Conservation (phyloP, 2,329 filamentous ascomycete genomes). For the Paecilomyces formosus region DNA sequence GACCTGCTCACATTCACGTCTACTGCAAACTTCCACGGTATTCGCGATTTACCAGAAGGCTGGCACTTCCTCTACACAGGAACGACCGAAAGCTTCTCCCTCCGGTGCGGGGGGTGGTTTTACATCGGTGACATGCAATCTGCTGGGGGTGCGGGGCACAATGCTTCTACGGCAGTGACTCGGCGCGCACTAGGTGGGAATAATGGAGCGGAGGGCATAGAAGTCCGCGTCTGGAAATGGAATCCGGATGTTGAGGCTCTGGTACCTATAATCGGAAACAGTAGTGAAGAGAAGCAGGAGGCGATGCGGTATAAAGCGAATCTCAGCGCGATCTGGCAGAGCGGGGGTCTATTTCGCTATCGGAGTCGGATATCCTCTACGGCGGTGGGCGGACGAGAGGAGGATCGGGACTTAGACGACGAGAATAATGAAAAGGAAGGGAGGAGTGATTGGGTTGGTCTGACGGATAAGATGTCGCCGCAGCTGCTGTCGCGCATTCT, state of each 20-base stretch:
- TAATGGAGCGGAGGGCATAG: slow-evolving; percentile 17
- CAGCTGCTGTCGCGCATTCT: slow-evolving; percentile 45
- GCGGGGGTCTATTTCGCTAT: slow-evolving; percentile 37
- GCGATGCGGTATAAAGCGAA: slow-evolving; percentile 48
- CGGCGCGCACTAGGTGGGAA: slow-evolving; percentile 1
- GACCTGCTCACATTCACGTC: slow-evolving; percentile 56
- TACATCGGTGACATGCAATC: slow-evolving; percentile 35
- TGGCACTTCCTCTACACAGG: slow-evolving; percentile 57
- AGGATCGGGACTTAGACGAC: slow-evolving; percentile 13
- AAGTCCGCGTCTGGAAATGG: slow-evolving; percentile 53
- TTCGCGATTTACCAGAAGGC: slow-evolving; percentile 51
- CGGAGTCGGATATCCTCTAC: slow-evolving; percentile 36
- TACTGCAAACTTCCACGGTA: slow-evolving; percentile 53
- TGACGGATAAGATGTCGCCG: slow-evolving; percentile 46
- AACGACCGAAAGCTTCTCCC: slow-evolving; percentile 49
- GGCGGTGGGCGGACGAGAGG: slow-evolving; percentile 21
- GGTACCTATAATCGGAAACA: slow-evolving; percentile 19
- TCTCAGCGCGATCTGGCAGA: slow-evolving; percentile 49
- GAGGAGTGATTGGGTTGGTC: slow-evolving; percentile 45
- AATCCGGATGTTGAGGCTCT: slow-evolving; percentile 29
- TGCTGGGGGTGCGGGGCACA: slow-evolving; percentile 6
- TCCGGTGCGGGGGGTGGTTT: slow-evolving; percentile 58
- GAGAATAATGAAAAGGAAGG: slow-evolving; percentile 30
- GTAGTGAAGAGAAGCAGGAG: slow-evolving; percentile 37
- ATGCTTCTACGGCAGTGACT: slow-evolving; percentile 10